phyloP scores from a whole-genome alignment of 2,329 filamentous ascomycete species.

The Diaporthe batatas region DNA sequence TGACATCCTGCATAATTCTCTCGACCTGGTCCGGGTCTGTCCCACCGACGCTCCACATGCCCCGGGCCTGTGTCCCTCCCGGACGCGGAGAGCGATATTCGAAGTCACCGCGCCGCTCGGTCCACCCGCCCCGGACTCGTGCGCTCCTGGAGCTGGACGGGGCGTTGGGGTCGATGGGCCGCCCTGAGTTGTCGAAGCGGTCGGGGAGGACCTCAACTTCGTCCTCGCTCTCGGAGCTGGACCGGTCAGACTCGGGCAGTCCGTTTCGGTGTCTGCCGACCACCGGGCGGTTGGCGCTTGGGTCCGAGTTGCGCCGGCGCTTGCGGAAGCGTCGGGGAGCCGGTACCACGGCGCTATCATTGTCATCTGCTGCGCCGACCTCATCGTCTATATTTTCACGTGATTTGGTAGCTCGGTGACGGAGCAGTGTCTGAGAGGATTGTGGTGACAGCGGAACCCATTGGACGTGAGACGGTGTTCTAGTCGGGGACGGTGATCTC shows the following conservation, averaged over 20 bases:
- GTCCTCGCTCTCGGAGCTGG: conserved; percentile 53
- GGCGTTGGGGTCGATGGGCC: conserved; percentile 52
- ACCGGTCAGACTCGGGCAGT: conserved; percentile 48
- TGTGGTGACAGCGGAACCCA: conserved; percentile 65
- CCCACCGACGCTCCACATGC: conserved; percentile 61
- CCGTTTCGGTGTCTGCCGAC: conserved; percentile 45
- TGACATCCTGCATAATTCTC: conserved; percentile 51
- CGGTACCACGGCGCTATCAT: conserved; percentile 25
- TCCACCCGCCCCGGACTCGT: conserved; percentile 45
- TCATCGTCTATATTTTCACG: conserved; percentile 18
- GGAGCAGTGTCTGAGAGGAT: conserved; percentile 60
- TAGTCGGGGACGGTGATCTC: conserved; percentile 56
- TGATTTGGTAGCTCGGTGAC: conserved; percentile 51
- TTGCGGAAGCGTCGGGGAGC: conserved; percentile 31
- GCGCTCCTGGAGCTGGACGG: conserved; percentile 33
- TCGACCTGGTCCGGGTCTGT: conserved; percentile 59
- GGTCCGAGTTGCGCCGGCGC: conserved; percentile 52
- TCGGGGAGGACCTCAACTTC: conserved; percentile 61
- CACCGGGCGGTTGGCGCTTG: conserved; percentile 50
- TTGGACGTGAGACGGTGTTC: conserved; percentile 39
- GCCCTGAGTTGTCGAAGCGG: conserved; percentile 61
- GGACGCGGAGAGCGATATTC: conserved; percentile 49
- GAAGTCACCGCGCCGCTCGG: conserved; percentile 59
- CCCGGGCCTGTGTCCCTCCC: conserved; percentile 49
- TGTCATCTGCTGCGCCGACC: conserved; percentile 2